phyloP scores from a whole-genome alignment of 2,329 filamentous ascomycete species.

The Rhytidhysteron rufulum region DNA sequence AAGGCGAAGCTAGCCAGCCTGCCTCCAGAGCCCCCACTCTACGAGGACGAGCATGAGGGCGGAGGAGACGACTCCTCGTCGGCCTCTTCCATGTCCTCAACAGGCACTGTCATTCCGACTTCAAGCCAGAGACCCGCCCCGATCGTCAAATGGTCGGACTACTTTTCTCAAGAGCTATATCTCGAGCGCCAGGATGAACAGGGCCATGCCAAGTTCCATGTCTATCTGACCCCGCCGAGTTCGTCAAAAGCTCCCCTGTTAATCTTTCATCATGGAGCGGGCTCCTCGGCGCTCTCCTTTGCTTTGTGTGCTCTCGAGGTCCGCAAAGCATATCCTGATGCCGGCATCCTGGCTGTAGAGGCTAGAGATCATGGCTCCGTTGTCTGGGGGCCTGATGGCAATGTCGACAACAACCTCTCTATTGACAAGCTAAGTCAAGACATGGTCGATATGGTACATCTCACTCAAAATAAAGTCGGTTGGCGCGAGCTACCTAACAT shows the following conservation, averaged over 20 bases:
- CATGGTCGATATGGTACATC: slow-evolving; percentile 63
- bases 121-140: slow-evolving; percentile 60
- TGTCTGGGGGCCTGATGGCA: slow-evolving; percentile 36
- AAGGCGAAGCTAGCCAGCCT: slow-evolving; percentile 67
- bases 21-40: slow-evolving; percentile 52
- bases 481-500: slow-evolving; percentile 73
- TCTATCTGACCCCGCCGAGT: slow-evolving; percentile 76
- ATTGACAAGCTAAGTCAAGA: slow-evolving; percentile 71
- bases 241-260: slow-evolving; percentile 72
- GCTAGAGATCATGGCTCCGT: slow-evolving; percentile 80
- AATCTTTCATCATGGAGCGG: slow-evolving; percentile 91
- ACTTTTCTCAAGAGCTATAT: slow-evolving; percentile 84
- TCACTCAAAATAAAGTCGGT: slow-evolving; percentile 63
- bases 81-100: slow-evolving; percentile 83
- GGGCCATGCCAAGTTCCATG: slow-evolving; percentile 66
- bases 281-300: slow-evolving; percentile 90
- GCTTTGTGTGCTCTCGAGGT: slow-evolving; percentile 76
- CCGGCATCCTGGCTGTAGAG: slow-evolving; percentile 81
- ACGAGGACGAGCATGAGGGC: slow-evolving; percentile 52
- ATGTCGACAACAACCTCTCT: slow-evolving; percentile 59
- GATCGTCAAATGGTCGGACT: slow-evolving; percentile 77
- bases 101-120: slow-evolving; percentile 84
- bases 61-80: slow-evolving; percentile 46
- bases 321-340: slow-evolving; percentile 68
- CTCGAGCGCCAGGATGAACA: slow-evolving; percentile 51